phyloP scores from a whole-genome alignment of 108 stramenopile genomes.

The Skeletonema menzelii region DNA sequence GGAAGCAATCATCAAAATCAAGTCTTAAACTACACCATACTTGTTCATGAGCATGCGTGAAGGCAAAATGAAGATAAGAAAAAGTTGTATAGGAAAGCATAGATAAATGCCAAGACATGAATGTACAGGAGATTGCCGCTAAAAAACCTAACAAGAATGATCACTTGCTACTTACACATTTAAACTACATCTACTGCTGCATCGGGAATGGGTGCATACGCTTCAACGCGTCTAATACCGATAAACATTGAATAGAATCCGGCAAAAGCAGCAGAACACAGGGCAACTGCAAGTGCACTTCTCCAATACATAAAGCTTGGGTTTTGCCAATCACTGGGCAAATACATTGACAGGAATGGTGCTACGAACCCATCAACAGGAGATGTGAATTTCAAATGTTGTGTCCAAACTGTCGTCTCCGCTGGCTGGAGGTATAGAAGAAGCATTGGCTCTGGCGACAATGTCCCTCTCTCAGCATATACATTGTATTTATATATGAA shows the following conservation, averaged over 20 bases:
- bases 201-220: background rate
- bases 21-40: slow-evolving; percentile 2
- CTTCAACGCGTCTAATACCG: background rate
- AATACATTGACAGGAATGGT: slow-evolving; percentile 22
- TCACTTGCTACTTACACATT: background rate
- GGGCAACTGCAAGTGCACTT: background rate
- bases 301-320: background rate
- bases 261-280: background rate
- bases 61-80: background rate
- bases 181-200: slow-evolving; percentile 3
- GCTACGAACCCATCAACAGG: background rate
- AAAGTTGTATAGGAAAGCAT: background rate
- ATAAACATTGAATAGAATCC: background rate
- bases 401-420: slow-evolving; percentile 76
- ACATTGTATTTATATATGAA: slow-evolving; percentile 83
- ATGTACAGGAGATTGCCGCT: background rate
- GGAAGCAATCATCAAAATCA: slow-evolving; percentile 78
- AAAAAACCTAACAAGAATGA: background rate
- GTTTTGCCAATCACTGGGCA: slow-evolving; percentile 8
- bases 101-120: background rate
- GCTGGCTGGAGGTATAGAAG: slow-evolving; percentile 65
- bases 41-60: background rate
- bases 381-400: slow-evolving; percentile 46
- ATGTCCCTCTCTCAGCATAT: slow-evolving; percentile 72
- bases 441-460: slow-evolving; percentile 80